Evolutionary conservation across 208 protist genomes (phyloP).

Genomic region (Trypanosomatidae sp.): DNA sequence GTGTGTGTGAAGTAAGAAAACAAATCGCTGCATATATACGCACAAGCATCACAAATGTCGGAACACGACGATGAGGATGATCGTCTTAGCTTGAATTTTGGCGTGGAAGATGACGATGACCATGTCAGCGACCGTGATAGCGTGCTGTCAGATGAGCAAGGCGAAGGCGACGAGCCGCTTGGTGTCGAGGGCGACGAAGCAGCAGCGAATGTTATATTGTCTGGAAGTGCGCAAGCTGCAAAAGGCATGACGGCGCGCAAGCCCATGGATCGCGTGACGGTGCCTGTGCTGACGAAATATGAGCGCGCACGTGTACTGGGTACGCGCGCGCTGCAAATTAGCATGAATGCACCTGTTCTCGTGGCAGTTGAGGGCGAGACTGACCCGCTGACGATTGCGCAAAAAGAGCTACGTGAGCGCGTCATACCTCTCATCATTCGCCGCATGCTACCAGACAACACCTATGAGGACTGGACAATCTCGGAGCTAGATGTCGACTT

Average conservation of each 20-base stretch:
- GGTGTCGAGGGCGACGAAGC: constrained; percentile 1
- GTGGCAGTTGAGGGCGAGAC: constrained; percentile 95
- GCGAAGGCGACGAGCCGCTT: neutral
- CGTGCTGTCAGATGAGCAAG: neutral
- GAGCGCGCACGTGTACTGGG: constrained; percentile 97
- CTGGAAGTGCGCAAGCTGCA: constrained; percentile 22
- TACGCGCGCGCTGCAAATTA: constrained; percentile 97
- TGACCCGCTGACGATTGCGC: constrained; percentile 97
- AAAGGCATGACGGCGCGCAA: constrained; percentile 23
- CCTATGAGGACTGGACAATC: constrained; percentile 89
- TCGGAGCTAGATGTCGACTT: constrained; percentile 80
- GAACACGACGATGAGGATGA: constrained; percentile 40
- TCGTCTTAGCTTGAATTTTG: constrained; percentile 36
- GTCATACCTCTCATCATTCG: constrained; percentile 98
- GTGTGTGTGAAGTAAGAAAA: too few relatives aligned
- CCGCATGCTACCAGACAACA: constrained; percentile 91
- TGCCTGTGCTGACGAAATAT: constrained; percentile 98
- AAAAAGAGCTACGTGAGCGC: constrained; percentile 93
- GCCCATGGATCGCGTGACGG: constrained; percentile 84
- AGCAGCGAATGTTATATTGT: constrained; percentile 34
- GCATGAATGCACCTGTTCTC: constrained; percentile 97
- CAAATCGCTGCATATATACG: constrained; percentile 1
- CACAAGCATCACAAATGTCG: constrained; percentile 13
- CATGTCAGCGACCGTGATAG: constrained; percentile 1
- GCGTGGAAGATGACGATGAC: constrained; percentile 22